Percentiles rank a stretch among this genome's conserved stretches.
These are phyloP conservation scores for Platismatia glauca DNA, from an alignment of 495 filamentous ascomycete genomes.

Conservation along the genomic window DNA sequence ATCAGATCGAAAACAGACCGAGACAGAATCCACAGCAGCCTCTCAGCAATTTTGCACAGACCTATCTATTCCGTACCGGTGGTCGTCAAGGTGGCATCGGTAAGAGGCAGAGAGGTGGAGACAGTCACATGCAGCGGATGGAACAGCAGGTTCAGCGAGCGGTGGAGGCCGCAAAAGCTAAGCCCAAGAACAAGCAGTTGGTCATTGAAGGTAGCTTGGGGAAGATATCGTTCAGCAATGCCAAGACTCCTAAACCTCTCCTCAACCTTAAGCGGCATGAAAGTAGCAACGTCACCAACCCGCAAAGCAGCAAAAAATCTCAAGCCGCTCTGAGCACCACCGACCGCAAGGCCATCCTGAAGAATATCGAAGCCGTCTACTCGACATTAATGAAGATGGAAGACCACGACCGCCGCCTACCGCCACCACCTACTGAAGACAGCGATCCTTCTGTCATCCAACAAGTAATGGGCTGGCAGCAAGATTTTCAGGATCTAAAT, in stretches of 20 bases:
- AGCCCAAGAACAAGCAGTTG: conserved; percentile 97
- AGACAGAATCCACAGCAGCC: conserved; percentile 85
- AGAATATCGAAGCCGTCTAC: conserved; percentile 82
- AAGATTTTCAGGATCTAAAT: conserved; percentile 62
- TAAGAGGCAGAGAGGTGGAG: conserved; percentile 66
- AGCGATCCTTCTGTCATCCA: conserved; percentile 54
- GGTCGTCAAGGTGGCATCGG: conserved; percentile 59
- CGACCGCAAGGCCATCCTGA: conserved; percentile 74
- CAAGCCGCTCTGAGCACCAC: conserved; percentile 39
- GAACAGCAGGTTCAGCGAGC: conserved; percentile 97
- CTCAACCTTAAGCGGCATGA: conserved; percentile 93
- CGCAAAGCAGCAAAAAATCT: conserved; percentile 34
- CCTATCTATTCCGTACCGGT: conserved; percentile 89
- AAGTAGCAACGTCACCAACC: conserved; percentile 44
- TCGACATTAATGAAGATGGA: conserved; percentile 83
- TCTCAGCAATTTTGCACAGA: conserved; percentile 91
- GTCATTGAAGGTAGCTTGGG: conserved; percentile 96
- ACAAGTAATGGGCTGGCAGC: conserved; percentile 58
- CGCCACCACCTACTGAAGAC: conserved; percentile 54
- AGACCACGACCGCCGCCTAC: conserved; percentile 85
- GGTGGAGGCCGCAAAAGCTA: conserved; percentile 91
- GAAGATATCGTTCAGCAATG: conserved; percentile 98
- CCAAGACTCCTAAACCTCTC: conserved; percentile 88
- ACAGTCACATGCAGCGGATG: conserved; percentile 98
- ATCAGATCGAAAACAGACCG: conserved; percentile 80